These are phyloP conservation scores for Penicillium malachiteum DNA, from an alignment of 495 filamentous ascomycete species.

Conservation along the genomic window DNA sequence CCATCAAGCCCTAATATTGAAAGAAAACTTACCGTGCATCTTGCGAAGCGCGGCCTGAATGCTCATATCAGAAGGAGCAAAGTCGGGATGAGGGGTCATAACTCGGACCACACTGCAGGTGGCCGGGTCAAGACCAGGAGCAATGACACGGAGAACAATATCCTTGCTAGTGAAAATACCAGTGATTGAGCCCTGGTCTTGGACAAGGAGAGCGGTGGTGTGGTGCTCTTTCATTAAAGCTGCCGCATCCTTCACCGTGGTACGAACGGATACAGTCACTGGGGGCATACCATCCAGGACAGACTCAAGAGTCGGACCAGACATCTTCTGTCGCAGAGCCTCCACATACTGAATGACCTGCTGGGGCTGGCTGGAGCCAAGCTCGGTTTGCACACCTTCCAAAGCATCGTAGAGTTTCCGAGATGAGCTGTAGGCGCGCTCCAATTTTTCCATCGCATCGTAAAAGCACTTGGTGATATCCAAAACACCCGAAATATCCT, in stretches of 20 bases:
- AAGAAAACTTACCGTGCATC: slow-evolving; percentile 75
- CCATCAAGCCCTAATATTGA: not conserved
- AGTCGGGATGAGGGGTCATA: slow-evolving; percentile 98
- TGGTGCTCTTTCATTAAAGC: slow-evolving; percentile 97
- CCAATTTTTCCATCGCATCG: slow-evolving; percentile 99
- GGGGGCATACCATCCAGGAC: slow-evolving; percentile 90
- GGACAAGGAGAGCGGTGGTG: slow-evolving; percentile 92
- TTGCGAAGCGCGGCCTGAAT: slow-evolving; percentile 97
- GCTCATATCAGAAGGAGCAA: slow-evolving; percentile 97
- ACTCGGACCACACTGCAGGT: slow-evolving; percentile 97
- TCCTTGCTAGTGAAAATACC: slow-evolving; percentile 99
- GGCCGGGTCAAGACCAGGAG: slow-evolving; percentile 88
- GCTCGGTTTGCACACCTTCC: slow-evolving; percentile 97
- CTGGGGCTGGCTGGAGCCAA: slow-evolving; percentile 93
- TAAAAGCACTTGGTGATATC: slow-evolving; percentile 99
- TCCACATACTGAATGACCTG: slow-evolving; percentile 99
- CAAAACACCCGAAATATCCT: slow-evolving; percentile 96
- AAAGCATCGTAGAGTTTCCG: slow-evolving; percentile 94
- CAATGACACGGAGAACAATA: slow-evolving; percentile 96
- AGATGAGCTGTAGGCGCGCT: slow-evolving; percentile 94
- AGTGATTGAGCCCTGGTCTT: slow-evolving; percentile 95
- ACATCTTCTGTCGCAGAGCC: slow-evolving; percentile 93
- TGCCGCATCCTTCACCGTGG: slow-evolving; percentile 93
- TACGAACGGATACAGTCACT: slow-evolving; percentile 90
- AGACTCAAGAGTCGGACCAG: slow-evolving; percentile 91